phyloP scores from a whole-genome alignment of 176 grass and related monocot species.

The Metroxylon sagu region DNA sequence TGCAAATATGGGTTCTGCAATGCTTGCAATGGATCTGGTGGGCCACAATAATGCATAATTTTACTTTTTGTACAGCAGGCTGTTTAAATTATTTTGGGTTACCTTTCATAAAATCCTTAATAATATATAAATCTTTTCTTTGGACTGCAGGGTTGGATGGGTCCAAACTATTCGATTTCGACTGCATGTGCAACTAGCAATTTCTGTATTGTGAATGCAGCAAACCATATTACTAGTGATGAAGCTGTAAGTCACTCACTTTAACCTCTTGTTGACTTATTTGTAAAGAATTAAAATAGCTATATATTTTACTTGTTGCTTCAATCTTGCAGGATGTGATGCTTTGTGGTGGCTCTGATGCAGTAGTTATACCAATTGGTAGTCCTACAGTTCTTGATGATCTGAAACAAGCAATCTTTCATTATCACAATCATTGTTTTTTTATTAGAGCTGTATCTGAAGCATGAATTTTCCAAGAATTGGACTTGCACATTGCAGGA shows the following conservation, averaged over 20 bases:
- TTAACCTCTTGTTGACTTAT: constrained; percentile 6
- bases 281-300: background rate
- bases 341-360: constrained; percentile 99
- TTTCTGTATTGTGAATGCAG: constrained; percentile 97
- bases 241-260: constrained; percentile 60
- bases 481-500: constrained; percentile 30
- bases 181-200: constrained; percentile 98
- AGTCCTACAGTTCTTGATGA: background rate
- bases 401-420: too few species aligned
- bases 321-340: constrained; percentile 70
- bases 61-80: too few species aligned
- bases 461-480: background rate
- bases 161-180: constrained; percentile 98
- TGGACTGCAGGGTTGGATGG: constrained; percentile 84
- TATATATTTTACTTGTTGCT: constrained; percentile 14
- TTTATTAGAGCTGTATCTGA: constrained; percentile 6
- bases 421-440: background rate
- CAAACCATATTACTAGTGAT: constrained; percentile 91
- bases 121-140: constrained; percentile 12
- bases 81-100: too few species aligned
- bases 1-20: constrained; percentile 98
- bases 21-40: constrained; percentile 99
- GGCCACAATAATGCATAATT: background rate
- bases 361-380: constrained; percentile 91
- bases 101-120: background rate